Base-by-base conservation (phyloP, 805 yeast species). In the Blastobotrys peoriensis region DNA sequence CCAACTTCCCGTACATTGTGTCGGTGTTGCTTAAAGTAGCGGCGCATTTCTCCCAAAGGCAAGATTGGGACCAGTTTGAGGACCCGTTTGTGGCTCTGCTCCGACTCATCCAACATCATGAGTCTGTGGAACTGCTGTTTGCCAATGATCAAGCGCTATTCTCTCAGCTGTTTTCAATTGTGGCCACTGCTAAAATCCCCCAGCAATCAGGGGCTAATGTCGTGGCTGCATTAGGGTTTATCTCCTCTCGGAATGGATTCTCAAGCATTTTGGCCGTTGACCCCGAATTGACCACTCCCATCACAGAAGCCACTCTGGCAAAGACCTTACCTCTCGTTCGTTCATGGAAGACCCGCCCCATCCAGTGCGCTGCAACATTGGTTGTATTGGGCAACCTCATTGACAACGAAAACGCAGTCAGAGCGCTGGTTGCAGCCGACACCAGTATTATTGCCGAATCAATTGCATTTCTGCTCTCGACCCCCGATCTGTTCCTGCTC, bases 321-420 rank as follows among this genome's bases (percentile, higher is more conserved):
- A 4, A 13, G 8, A 5, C 22, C 13, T 5, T 33, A n/a, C 15
- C 4, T n/a, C 18, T 40, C 16, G 15, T 40, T 20, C 10, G 16
- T 4, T 13, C 4, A 34, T 16, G 9, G 43, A 27, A n/a, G 15
- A 25, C 18, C 19, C 22, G 9, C 10, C 22, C 20, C 9, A 27
- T n/a, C 18, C 43, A 40, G 16, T 30, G 37, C 4, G 35, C 41
- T 20, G 39, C 41, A 15, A 25, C 41, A 6, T 28, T 33, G 34
- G 28, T 42, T 21, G 40, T 52, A 6, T 22, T 52, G 4, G 53
- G 48, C 4, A 52, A 52, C 28, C 34, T 48, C 33, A 43, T 45
- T 2, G 20, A 36, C 6, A 21, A 17, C 9, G 23, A 38, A 8
- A 45, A 35, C 9, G 13, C 13, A 8, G 51, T 46, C 5, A 33